These are phyloP conservation scores for Parathielavia hyrcaniae DNA, from an alignment of 495 filamentous ascomycete species.

Conservation along the genomic window DNA sequence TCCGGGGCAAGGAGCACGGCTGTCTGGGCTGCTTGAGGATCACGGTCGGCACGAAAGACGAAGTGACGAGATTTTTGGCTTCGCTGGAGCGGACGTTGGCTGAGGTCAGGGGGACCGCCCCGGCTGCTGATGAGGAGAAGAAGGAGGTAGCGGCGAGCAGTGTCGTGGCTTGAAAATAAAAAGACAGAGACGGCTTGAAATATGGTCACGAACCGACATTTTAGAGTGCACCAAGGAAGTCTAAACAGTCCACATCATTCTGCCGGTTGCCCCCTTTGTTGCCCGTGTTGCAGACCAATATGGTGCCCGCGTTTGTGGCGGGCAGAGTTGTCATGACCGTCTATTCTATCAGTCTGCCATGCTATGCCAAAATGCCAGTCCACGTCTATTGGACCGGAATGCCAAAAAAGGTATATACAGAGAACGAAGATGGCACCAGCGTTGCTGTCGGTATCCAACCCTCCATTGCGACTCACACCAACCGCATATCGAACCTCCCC, in stretches of 20 bases:
- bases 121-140: slow-evolving; percentile 30
- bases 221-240: too few species aligned
- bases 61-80: slow-evolving; percentile 69
- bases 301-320: too few species aligned
- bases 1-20: slow-evolving; percentile 84
- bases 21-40: slow-evolving; percentile 85
- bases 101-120: slow-evolving; percentile 39
- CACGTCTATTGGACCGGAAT: neutral
- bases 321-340: neutral
- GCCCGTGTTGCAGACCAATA: too few species aligned
- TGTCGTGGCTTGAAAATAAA: slow-evolving; percentile 23
- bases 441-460: neutral
- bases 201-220: neutral
- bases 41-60: slow-evolving; percentile 83
- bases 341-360: slow-evolving; percentile 8
- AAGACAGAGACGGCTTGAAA: neutral
- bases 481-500: slow-evolving; percentile 2
- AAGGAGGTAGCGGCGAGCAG: slow-evolving; percentile 32
- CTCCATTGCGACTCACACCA: neutral
- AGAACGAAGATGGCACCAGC: neutral
- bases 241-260: too few species aligned
- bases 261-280: too few species aligned
- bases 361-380: slow-evolving; percentile 1
- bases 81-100: slow-evolving; percentile 58
- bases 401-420: slow-evolving; percentile 4